phyloP scores from a whole-genome alignment of 169 alveolate genomes.

The Babesia sp. region DNA sequence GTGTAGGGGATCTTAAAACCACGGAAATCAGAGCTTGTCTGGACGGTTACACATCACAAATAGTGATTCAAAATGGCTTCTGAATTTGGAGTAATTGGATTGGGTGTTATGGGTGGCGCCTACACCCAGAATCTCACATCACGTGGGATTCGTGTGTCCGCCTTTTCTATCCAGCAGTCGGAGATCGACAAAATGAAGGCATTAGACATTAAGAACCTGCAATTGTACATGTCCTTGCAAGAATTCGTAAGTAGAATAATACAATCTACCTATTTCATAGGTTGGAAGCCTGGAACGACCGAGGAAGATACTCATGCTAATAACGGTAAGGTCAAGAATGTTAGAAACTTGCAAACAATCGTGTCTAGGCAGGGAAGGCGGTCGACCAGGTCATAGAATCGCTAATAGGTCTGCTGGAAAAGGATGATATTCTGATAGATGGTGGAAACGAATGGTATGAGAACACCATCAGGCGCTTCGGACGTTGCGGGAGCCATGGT shows the following conservation, averaged over 20 bases:
- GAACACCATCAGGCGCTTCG: slow-evolving; percentile 76
- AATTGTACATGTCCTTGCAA: slow-evolving; percentile 11
- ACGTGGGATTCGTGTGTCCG: slow-evolving; percentile 79
- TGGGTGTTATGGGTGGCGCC: slow-evolving; percentile 86
- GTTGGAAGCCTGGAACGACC: slow-evolving; percentile 72
- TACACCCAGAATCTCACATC: slow-evolving; percentile 75
- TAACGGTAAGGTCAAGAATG: slow-evolving; percentile 62
- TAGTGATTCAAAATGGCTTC: slow-evolving; percentile 42
- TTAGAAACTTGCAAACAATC: neutral
- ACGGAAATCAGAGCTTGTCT: neutral
- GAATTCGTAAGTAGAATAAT: slow-evolving; percentile 66
- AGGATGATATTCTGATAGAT: slow-evolving; percentile 79
- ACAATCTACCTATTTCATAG: slow-evolving; percentile 1
- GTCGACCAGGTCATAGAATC: slow-evolving; percentile 47
- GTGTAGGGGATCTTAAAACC: neutral
- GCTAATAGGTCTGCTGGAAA: slow-evolving; percentile 46
- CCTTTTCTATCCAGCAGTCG: slow-evolving; percentile 49
- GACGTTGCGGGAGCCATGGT: slow-evolving; percentile 38
- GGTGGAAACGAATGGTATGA: slow-evolving; percentile 86
- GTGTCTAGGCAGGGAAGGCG: slow-evolving; percentile 55
- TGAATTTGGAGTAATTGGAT: slow-evolving; percentile 81
- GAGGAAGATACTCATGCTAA: slow-evolving; percentile 74
- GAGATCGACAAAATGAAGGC: slow-evolving; percentile 37
- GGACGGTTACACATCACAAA: neutral
- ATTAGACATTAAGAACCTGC: neutral